These are phyloP conservation scores for Datisca glomerata DNA, from an alignment of 306 rosid genomes.

Conservation along the genomic window DNA sequence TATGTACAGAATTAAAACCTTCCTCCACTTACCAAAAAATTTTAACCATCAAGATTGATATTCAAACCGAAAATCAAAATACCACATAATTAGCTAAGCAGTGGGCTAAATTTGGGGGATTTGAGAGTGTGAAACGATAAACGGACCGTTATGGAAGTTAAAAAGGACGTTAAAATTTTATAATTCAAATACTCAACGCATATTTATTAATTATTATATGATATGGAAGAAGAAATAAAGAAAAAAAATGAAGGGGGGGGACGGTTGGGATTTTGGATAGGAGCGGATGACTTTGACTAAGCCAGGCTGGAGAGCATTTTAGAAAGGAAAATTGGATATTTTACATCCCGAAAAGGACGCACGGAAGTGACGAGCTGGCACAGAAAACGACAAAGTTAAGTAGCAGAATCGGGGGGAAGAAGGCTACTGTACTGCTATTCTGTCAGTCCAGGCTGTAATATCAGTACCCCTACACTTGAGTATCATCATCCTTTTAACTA, in stretches of 20 bases:
- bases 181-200: conserved; percentile 1
- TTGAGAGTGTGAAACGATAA: too few species aligned
- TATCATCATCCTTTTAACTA: neutral
- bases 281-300: conserved; percentile 15
- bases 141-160: neutral
- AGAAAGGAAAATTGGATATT: neutral
- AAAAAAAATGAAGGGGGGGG: neutral
- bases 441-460: neutral
- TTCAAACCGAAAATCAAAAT: too few species aligned
- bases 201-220: neutral
- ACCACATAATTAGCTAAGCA: too few species aligned
- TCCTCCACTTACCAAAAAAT: too few species aligned
- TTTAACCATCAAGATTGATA: too few species aligned
- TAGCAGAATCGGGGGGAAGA: too few species aligned
- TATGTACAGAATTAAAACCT: too few species aligned
- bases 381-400: neutral
- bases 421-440: neutral
- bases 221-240: neutral
- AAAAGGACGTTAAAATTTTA: neutral
- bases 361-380: conserved; percentile 2
- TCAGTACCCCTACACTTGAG: neutral
- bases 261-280: conserved; percentile 16
- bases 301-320: conserved; percentile 17
- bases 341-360: too few species aligned
- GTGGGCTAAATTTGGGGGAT: too few species aligned